A percentile compares a stretch with the other conserved stretches of the same genome.
Evolutionary conservation across 179 eudicot species (phyloP).

Genomic region (Silene vulgaris): DNA sequence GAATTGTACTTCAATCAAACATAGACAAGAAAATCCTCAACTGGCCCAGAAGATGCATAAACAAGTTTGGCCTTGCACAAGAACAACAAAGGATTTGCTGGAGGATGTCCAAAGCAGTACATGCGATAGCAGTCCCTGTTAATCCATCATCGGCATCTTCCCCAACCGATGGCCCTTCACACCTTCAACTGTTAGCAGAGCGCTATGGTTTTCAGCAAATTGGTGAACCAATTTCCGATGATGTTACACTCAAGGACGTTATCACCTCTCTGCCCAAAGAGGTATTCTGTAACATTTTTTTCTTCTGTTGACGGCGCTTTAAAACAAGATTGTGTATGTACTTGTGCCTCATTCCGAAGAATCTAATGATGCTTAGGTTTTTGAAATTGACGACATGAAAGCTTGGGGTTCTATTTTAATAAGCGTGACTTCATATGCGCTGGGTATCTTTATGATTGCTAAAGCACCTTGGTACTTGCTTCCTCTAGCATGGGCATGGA

Average conservation of each 20-base stretch:
- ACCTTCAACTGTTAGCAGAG: constrained; percentile 56
- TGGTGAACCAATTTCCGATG: constrained; percentile 80
- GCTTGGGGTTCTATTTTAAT: constrained; percentile 76
- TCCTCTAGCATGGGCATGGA: constrained; percentile 98
- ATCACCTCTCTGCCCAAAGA: constrained; percentile 56
- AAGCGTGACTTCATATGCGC: constrained; percentile 69
- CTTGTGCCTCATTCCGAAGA: constrained; percentile 20
- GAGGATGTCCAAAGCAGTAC: constrained; percentile 33
- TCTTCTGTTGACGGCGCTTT: neutral
- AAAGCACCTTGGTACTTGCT: constrained; percentile 91
- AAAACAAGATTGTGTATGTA: neutral
- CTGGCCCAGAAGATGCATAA: constrained; percentile 29
- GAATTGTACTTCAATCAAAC: no score
- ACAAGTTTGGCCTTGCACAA: constrained; percentile 24
- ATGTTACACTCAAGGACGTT: constrained; percentile 63
- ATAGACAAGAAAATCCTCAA: no score
- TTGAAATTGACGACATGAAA: constrained; percentile 83
- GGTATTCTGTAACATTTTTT: constrained; percentile 28
- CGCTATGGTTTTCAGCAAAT: constrained; percentile 82
- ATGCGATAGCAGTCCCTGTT: constrained; percentile 62
- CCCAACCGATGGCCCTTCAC: constrained; percentile 42
- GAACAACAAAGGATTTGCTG: constrained; percentile 26
- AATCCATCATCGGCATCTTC: constrained; percentile 37
- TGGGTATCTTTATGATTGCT: constrained; percentile 78
- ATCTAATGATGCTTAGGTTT: constrained; percentile 46